Evolutionary conservation across 805 yeast species (phyloP).

Genomic region (Candida corydali): DNA sequence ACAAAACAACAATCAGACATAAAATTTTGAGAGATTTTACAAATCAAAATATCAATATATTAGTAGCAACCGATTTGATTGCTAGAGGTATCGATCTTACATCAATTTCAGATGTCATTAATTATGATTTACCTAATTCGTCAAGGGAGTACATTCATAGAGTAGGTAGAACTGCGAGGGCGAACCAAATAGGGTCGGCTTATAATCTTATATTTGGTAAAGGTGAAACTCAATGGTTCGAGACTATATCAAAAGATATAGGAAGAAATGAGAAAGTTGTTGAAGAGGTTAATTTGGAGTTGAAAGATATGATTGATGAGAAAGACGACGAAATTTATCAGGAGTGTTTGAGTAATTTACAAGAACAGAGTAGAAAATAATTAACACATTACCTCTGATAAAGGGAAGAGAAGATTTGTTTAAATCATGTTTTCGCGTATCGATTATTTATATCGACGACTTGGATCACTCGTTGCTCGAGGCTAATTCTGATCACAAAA

Average conservation of each 20-base stretch:
- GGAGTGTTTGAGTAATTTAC: slow-evolving; percentile 23
- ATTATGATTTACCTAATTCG: slow-evolving; percentile 87
- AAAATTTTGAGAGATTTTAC: slow-evolving; percentile 60
- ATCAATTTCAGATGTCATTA: slow-evolving; percentile 68
- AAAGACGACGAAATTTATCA: slow-evolving; percentile 23
- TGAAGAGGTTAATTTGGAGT: slow-evolving; percentile 18
- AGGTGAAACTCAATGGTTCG: slow-evolving; percentile 70
- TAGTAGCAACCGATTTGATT: slow-evolving; percentile 83
- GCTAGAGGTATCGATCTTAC: slow-evolving; percentile 92
- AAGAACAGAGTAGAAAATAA: slow-evolving; percentile 13
- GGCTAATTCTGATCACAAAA: no score
- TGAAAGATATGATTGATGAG: slow-evolving; percentile 17
- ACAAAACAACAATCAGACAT: slow-evolving; percentile 45
- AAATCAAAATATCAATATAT: slow-evolving; percentile 46
- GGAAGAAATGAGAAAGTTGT: slow-evolving; percentile 28
- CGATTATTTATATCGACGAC: no score
- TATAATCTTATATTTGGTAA: slow-evolving; percentile 69
- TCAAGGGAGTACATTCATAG: slow-evolving; percentile 92
- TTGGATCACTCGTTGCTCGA: no score
- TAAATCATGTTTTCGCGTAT: no score
- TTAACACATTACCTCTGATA: no score
- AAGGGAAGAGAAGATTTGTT: no score
- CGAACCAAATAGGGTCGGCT: slow-evolving; percentile 73
- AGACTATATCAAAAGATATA: slow-evolving; percentile 46
- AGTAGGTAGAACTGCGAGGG: slow-evolving; percentile 97